Percentiles rank a stretch among this genome's conserved stretches.
phyloP scores from a whole-genome alignment of 75 land plant species.

The Larix kaempferi region DNA sequence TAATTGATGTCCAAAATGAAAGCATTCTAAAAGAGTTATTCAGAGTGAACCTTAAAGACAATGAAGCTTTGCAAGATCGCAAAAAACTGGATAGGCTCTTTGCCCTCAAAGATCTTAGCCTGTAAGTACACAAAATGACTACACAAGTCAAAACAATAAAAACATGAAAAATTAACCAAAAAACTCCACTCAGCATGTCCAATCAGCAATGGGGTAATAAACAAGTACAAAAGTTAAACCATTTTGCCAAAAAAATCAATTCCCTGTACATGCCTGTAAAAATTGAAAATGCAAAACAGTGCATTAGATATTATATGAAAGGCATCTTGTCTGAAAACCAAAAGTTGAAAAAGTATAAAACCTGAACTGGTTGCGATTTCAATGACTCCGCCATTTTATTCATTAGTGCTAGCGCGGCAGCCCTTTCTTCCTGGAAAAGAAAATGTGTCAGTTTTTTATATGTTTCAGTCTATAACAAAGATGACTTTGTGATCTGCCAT shows the following conservation, averaged over 20 bases:
- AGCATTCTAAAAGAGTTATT: background rate
- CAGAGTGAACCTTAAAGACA: constrained; percentile 47
- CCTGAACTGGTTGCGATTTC: constrained; percentile 76
- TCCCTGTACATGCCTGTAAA: background rate
- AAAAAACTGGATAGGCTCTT: constrained; percentile 65
- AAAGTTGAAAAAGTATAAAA: constrained; percentile 8
- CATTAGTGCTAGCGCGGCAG: constrained; percentile 44
- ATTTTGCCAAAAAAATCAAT: background rate
- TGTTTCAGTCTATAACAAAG: background rate
- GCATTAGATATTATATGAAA: too few species aligned
- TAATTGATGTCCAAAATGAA: background rate
- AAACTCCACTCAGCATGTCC: background rate
- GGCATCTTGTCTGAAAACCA: background rate
- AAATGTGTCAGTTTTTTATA: background rate
- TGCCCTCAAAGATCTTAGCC: constrained; percentile 67
- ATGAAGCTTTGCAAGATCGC: constrained; percentile 55
- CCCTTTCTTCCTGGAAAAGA: constrained; percentile 61
- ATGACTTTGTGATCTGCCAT: background rate
- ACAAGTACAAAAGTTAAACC: background rate
- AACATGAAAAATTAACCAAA: background rate
- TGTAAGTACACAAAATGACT: constrained; percentile 15
- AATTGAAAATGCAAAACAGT: background rate
- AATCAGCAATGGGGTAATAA: background rate
- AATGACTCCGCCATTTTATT: constrained; percentile 63
- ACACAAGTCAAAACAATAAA: background rate